Evolutionary conservation across 129 eudicot genomes (phyloP).

Genomic region (Centrapalus pauciflorus): DNA sequence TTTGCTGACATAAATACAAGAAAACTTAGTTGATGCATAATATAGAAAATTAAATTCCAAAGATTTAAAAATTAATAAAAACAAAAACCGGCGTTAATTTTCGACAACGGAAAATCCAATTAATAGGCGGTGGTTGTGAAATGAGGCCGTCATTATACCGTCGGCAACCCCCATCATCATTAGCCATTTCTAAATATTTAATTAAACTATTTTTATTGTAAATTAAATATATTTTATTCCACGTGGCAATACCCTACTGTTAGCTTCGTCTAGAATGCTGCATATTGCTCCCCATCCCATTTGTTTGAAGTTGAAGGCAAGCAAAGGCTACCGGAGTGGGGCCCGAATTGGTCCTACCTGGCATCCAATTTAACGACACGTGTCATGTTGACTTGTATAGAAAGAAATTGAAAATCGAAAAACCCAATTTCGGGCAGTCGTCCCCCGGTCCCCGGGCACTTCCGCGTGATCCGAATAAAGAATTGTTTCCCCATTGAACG

Average conservation of each 20-base stretch:
- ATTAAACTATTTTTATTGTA: background rate
- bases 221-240: background rate
- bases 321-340: conserved; percentile 37
- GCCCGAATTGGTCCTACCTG: conserved; percentile 30
- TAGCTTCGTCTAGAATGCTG: conserved; percentile 8
- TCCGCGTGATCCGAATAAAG: background rate
- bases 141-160: conserved; percentile 36
- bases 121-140: conserved; percentile 29
- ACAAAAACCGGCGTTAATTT: conserved; percentile 33
- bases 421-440: conserved; percentile 8
- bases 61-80: conserved; percentile 1
- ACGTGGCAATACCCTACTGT: conserved; percentile 24
- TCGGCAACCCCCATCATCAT: conserved; percentile 41
- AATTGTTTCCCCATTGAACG: background rate
- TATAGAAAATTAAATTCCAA: background rate
- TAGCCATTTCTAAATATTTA: background rate
- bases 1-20: conserved; percentile 30
- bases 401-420: conserved; percentile 8
- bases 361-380: conserved; percentile 20
- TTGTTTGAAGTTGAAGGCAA: conserved; percentile 45
- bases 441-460: conserved; percentile 7
- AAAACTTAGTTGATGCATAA: conserved; percentile 4
- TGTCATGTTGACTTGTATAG: conserved; percentile 19
- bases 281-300: too few relatives aligned
- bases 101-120: conserved; percentile 36